Base-by-base conservation (phyloP, 164 flowering plant species). In the Paratinospora sagittata region DNA sequence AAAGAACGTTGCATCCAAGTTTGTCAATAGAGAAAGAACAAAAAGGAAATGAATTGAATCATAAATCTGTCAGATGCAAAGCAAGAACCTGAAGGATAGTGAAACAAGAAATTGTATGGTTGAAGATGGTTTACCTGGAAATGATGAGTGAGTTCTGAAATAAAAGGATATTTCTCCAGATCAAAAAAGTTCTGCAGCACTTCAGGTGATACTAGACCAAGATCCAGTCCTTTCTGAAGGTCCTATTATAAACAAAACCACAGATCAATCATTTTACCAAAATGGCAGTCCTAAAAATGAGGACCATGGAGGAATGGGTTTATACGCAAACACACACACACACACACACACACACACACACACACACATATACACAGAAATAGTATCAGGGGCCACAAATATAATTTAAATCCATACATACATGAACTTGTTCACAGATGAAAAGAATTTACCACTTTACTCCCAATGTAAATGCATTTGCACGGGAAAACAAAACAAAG, bases 181-280 rank as follows among this genome's bases (percentile, higher is more conserved):
- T 92, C 97, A 86, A 95, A 95, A 78, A 95, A 90, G 75, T 89
- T 92, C 72, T 95, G 92, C 43, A 95, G 83, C 14, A 84, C 98
- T 78, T 95, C 97, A 14, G 98, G 97, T 43, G 98, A 89, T 68
- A 95, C 88, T 66, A 95, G 76, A 77, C 98, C 98, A 78, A 90
- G 93, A 86, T 95, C 97, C 43, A 95, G 85, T 69, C 98, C 98
- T 73, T 84, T 84, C 73, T 95, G 98, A 70, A 95, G 85, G 72
- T 95, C 98, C 98, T 95, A 88, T 67, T 81, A 67, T 65, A 72
- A 81, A 65, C 65, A 75, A 0, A 52, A 70, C 27, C 43, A 65
- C 12, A 49, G 1, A 52, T 71, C 73, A 77, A 11, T n/a, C 16
- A 49, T 19, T 26, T 41, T 55, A 39, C 49, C 33, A 60, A 66